Base-by-base conservation (phyloP, 257 asterid species). In the Solanum sitiens region DNA sequence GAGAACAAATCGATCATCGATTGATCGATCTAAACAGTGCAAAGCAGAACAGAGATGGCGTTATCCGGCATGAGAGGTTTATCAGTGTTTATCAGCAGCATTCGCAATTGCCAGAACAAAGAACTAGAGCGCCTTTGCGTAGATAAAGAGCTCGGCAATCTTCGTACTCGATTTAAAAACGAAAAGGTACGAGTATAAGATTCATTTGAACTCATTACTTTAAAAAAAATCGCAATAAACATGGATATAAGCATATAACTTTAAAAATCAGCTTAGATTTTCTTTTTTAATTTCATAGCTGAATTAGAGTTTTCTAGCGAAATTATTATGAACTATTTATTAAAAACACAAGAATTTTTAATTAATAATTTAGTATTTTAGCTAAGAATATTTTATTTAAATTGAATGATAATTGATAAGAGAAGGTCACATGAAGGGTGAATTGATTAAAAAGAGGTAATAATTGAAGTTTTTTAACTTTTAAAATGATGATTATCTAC, bases 31-130 rank as follows among this genome's bases (percentile, higher is more conserved):
- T 23, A 30, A 61, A 10, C 70, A 61, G 68, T 21, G 14, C 25
- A 59, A 6, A 59, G 68, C 68, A 61, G 68, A 61, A 23, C 98
- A 11, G 88, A 79, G 89, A 96, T 95, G 99, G 99, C 99, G 94
- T 94, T 96, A 87, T 96, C 99, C 67, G 99, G 99, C 91, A 96
- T 96, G 99, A 90, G 99, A 90, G 98, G 99, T 45, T 91, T 96
- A 88, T 96, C 98, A 91, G 99, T 96, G 90, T 96, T 96, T 93
- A 95, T 96, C 63, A 96, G 98, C 88, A 98, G 95, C 91, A 83
- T 96, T 71, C 95, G 99, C 85, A 96, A 96, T 93, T 95, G 99
- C 90, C 98, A 91, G 93, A 96, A 96, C 90, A 96, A 96, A 84
- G 99, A 96, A 89, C 98, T 83, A 88, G 99, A 96, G 89, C 98